Evolutionary conservation across 495 filamentous ascomycete species (phyloP).

Genomic region (Penicillium dipodomyicola): DNA sequence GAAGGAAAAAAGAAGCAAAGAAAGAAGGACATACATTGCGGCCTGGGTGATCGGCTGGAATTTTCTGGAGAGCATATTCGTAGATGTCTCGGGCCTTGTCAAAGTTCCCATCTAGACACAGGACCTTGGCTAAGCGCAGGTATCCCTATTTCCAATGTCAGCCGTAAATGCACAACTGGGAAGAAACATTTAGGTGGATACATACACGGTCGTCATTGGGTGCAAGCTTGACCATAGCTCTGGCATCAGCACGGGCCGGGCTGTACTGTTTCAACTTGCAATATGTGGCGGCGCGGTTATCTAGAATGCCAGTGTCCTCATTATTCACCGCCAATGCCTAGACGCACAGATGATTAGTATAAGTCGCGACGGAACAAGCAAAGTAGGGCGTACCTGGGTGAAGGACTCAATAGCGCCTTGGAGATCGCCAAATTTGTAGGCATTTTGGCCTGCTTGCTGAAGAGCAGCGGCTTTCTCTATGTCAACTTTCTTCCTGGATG

Average conservation of each 20-base stretch:
- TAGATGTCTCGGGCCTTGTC: constrained; percentile 59
- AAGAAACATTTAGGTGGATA: not conserved
- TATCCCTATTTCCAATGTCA: constrained; percentile 49
- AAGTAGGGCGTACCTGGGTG: constrained; percentile 34
- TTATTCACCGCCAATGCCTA: constrained; percentile 38
- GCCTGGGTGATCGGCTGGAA: constrained; percentile 42
- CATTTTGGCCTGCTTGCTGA: constrained; percentile 39
- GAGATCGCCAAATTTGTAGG: constrained; percentile 43
- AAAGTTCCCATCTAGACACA: constrained; percentile 53
- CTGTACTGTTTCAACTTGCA: constrained; percentile 55
- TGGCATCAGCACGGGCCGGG: constrained; percentile 57
- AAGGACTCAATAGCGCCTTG: constrained; percentile 43
- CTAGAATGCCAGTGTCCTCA: constrained; percentile 47
- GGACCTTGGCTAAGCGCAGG: constrained; percentile 60
- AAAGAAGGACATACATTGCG: constrained; percentile 39
- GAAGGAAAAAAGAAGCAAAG: too few relatives aligned
- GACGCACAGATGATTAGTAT: not conserved
- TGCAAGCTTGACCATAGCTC: constrained; percentile 54
- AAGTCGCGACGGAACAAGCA: not conserved
- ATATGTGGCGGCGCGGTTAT: constrained; percentile 60
- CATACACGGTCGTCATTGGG: constrained; percentile 49
- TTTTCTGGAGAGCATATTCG: constrained; percentile 53
- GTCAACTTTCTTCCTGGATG: not conserved
- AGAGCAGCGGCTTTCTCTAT: constrained; percentile 14
- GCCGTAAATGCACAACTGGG: too few relatives aligned